Percentiles rank a stretch among this genome's conserved stretches.
Evolutionary conservation across 2,329 filamentous ascomycete genomes (phyloP).

Genomic region (Epichloe sylvatica): DNA sequence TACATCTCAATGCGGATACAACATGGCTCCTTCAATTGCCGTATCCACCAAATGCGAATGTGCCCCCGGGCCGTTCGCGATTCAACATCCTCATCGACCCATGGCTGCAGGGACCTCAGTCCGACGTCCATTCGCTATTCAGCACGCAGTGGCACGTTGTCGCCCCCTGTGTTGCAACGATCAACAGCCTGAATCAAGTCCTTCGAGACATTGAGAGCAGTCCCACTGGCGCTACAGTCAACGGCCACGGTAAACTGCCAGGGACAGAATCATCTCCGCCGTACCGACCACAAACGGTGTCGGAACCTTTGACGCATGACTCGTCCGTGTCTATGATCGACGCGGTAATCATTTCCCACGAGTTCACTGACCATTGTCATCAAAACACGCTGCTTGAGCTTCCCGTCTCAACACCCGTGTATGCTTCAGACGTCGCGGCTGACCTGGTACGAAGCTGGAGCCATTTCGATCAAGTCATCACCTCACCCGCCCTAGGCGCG

Average conservation of each 20-base stretch:
- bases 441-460: slow-evolving; percentile 41
- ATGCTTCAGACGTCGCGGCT: slow-evolving; percentile 45
- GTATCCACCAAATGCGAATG: slow-evolving; percentile 29
- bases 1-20: slow-evolving; percentile 54
- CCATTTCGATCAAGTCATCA: slow-evolving; percentile 43
- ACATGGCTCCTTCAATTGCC: slow-evolving; percentile 54
- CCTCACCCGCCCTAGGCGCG: slow-evolving; percentile 30
- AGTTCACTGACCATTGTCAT: slow-evolving; percentile 58
- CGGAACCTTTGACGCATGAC: not conserved
- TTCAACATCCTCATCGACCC: slow-evolving; percentile 54
- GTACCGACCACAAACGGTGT: slow-evolving; percentile 6
- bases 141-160: slow-evolving; percentile 49
- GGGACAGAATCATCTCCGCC: not conserved
- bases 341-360: slow-evolving; percentile 45
- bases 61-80: slow-evolving; percentile 31
- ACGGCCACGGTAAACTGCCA: not conserved
- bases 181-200: slow-evolving; percentile 39
- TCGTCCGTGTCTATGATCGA: slow-evolving; percentile 34
- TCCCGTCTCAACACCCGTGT: slow-evolving; percentile 35
- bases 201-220: slow-evolving; percentile 32
- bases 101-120: slow-evolving; percentile 49
- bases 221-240: not conserved
- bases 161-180: slow-evolving; percentile 37
- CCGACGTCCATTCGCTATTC: slow-evolving; percentile 50
- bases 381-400: slow-evolving; percentile 44